Evolutionary conservation across 2,329 filamentous ascomycete species (phyloP), one percentile per base, ranked within the genome.

Genomic region (Orbilia ellipsospora): DNA sequence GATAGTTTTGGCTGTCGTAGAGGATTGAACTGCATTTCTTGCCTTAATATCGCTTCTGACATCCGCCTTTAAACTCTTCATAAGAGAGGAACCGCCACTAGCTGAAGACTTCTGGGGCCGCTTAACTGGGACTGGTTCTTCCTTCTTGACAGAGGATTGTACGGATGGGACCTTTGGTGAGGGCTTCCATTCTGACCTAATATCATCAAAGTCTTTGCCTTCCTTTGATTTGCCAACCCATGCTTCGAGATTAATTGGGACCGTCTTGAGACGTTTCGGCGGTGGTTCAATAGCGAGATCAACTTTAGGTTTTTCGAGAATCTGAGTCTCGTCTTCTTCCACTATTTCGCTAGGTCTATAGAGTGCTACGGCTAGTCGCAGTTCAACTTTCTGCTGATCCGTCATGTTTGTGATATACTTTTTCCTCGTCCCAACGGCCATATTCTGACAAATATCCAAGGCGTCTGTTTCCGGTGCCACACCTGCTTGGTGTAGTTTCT

Each of bases 321-420:
- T 15, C 12, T 45, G 55, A 15, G 36, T 50, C 16, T 63, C 57
- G 42, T 60, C 54, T 16, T 31, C 62, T 36, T 72, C 67, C 1
- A 84, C 84, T 10, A 83, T 85, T 78, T 90, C 88, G n/a, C 89
- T 81, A 16, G 88, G 87, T 62, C 86, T 63, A 18, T 74, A 51
- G 13, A 74, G 45, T 6, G 51, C 56, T 2, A 74, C 70, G 15
- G 70, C 88, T 79, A 88, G 86, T 60, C 89, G 83, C 42, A 98
- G 85, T 82, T 97, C 92, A 10, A 94, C 94, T 78, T 94, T 93
- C 81, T 98, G 93, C 68, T 91, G 89, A 42, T 88, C 87, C 12
- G 88, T 92, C 78, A 98, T 84, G 79, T 96, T 97, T 1, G 94
- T 96, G 88, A 90, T 87, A 18, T 86, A 83, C 77, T 87, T 86